phyloP scores from a whole-genome alignment of 352 stramenopile genomes.

The Blastocystis sp. region DNA sequence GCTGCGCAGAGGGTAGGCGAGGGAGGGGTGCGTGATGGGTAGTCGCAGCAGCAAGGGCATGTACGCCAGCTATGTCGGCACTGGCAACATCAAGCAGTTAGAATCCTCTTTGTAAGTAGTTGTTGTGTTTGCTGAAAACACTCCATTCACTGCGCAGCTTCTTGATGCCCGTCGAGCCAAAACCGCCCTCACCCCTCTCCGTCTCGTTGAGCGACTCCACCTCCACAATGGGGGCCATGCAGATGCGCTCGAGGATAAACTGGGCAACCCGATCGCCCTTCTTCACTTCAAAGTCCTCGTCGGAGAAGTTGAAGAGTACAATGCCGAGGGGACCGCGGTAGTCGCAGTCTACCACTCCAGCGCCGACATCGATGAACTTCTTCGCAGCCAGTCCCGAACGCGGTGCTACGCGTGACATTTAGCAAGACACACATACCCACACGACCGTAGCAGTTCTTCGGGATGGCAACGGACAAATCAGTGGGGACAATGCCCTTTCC shows the following conservation, averaged over 20 bases:
- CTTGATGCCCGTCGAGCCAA: conserved; percentile 85
- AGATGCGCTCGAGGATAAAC: conserved; percentile 92
- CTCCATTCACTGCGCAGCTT: neutral
- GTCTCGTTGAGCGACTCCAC: conserved; percentile 92
- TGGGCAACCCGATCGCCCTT: conserved; percentile 92
- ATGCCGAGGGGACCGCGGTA: conserved; percentile 90
- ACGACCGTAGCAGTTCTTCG: conserved; percentile 88
- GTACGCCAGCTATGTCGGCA: conserved; percentile 33
- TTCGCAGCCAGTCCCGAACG: conserved; percentile 91
- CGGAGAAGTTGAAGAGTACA: conserved; percentile 95
- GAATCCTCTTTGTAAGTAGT: neutral
- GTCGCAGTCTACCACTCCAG: conserved; percentile 85
- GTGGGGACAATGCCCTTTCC: conserved; percentile 92
- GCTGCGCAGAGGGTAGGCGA: conserved; percentile 2
- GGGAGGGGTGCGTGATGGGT: neutral
- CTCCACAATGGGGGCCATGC: conserved; percentile 83
- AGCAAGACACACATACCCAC: conserved; percentile 76
- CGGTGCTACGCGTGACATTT: conserved; percentile 66
- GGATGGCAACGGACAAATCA: conserved; percentile 90
- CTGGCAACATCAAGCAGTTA: conserved; percentile 25
- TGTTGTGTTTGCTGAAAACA: conserved; percentile 21
- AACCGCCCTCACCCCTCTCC: conserved; percentile 85
- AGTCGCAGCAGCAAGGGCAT: conserved; percentile 10
- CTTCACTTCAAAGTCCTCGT: conserved; percentile 89
- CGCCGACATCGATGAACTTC: conserved; percentile 95